phyloP scores from a whole-genome alignment of 768 basidiomycete species.

The Lactifluus volemus region DNA sequence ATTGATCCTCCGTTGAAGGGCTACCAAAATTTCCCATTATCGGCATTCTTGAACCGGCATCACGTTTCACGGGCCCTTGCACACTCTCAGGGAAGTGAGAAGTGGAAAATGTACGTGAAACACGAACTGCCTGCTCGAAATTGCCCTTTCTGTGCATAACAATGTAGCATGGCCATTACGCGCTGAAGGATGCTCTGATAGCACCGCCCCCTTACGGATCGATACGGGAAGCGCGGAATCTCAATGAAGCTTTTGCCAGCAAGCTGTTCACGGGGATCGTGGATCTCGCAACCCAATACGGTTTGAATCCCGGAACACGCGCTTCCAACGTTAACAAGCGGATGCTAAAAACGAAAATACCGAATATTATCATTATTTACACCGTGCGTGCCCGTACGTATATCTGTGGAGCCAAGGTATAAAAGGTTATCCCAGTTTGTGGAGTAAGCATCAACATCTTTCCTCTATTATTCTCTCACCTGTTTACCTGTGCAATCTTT shows the following conservation, averaged over 20 bases:
- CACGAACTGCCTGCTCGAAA: not conserved
- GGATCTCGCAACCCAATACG: conserved; percentile 5
- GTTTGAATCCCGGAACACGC: conserved; percentile 2
- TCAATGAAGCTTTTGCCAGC: conserved; percentile 1
- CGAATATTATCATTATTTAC: not conserved
- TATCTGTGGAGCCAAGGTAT: conserved; percentile 1
- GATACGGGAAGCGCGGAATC: conserved; percentile 10
- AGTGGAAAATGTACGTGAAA: not conserved
- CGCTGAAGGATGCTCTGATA: not conserved
- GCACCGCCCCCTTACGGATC: conserved; percentile 7
- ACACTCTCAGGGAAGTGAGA: not conserved
- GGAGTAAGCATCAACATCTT: not conserved
- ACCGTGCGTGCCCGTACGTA: not conserved
- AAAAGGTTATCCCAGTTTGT: conserved; percentile 3
- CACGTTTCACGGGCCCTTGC: not conserved
- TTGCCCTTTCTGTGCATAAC: not conserved
- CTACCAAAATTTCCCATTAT: not conserved
- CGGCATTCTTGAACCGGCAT: not conserved
- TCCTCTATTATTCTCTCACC: not conserved
- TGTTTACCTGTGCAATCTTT: not conserved
- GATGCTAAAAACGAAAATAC: conserved; percentile 5
- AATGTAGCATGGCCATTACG: not conserved
- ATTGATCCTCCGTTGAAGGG: not conserved
- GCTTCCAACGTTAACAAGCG: not conserved
- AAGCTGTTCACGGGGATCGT: not conserved